Evolutionary conservation across 805 yeast genomes (phyloP).

Genomic region (Candida vaughaniae): DNA sequence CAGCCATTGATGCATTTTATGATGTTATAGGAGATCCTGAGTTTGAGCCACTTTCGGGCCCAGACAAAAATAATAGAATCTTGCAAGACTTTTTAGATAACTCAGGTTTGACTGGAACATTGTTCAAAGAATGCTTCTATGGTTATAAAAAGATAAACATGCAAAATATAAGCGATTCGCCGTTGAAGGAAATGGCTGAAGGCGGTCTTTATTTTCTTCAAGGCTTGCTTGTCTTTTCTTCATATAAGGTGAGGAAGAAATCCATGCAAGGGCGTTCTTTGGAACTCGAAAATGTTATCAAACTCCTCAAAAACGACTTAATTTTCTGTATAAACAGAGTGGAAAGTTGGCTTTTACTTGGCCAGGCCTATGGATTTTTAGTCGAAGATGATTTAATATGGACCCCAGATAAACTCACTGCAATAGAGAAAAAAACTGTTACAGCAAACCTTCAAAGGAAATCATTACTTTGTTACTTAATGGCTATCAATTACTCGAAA

Average conservation of each 20-base stretch:
- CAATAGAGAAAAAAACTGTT: slow-evolving; percentile 54
- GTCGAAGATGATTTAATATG: slow-evolving; percentile 92
- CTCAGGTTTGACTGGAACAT: slow-evolving; percentile 41
- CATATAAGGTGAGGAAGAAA: slow-evolving; percentile 69
- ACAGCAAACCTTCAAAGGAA: slow-evolving; percentile 69
- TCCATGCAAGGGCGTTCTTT: slow-evolving; percentile 78
- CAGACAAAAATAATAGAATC: slow-evolving; percentile 33
- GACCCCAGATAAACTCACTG: slow-evolving; percentile 80
- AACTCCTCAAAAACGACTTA: slow-evolving; percentile 64
- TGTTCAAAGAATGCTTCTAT: slow-evolving; percentile 49
- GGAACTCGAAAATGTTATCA: slow-evolving; percentile 73
- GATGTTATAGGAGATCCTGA: slow-evolving; percentile 72
- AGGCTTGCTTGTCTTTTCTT: slow-evolving; percentile 65
- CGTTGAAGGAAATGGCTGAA: slow-evolving; percentile 27
- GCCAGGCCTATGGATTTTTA: slow-evolving; percentile 71
- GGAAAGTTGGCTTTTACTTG: slow-evolving; percentile 86
- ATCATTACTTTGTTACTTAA: slow-evolving; percentile 68
- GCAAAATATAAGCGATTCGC: slow-evolving; percentile 23
- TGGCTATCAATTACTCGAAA: slow-evolving; percentile 57
- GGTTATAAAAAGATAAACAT: slow-evolving; percentile 43
- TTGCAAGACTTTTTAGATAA: slow-evolving; percentile 49
- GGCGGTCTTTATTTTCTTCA: slow-evolving; percentile 68
- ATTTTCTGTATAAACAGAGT: slow-evolving; percentile 62
- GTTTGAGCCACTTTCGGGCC: slow-evolving; percentile 34
- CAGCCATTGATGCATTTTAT: slow-evolving; percentile 66